These are phyloP conservation scores for slime mould (Dictyostelium discoideum) DNA, from an alignment of 78 protist genomes.

Conservation along the genomic window dicty_2.7 NC_007091.3:3502501-3503000, in stretches of 20 bases:
- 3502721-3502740: background rate
- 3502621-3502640: too few species aligned
- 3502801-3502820: background rate
- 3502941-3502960: background rate
- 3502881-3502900: background rate
- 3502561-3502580: background rate
- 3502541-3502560: background rate
- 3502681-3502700: too few species aligned
- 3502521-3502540: background rate
- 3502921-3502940: too few species aligned
- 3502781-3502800: background rate
- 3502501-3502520: background rate
- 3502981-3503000: too few species aligned
- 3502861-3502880: background rate
- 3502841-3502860: background rate
- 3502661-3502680: background rate
- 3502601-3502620: too few species aligned
- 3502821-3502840: background rate
- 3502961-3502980: background rate
- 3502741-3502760: background rate
- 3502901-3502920: too few species aligned
- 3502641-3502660: too few species aligned
- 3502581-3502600: too few species aligned
- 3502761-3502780: background rate
- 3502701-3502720: background rate